Evolutionary conservation across 805 yeast species (phyloP).

Genomic region (Myxozyma monticola): DNA sequence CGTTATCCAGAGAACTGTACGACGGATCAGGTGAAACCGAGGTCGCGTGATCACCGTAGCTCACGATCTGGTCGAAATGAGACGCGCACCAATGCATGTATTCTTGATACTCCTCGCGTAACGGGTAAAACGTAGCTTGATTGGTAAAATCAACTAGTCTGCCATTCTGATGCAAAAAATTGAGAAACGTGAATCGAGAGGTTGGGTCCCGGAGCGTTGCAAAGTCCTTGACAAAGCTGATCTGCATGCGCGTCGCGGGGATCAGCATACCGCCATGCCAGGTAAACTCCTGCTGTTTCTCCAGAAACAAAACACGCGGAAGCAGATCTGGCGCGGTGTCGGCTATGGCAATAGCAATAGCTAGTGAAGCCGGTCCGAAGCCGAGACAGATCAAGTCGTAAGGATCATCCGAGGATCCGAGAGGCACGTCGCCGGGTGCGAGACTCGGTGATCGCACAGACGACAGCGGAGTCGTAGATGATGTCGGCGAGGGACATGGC

Average conservation of each 20-base stretch:
- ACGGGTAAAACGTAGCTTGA: slow-evolving; percentile 32
- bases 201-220: slow-evolving; percentile 34
- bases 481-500: too few species aligned
- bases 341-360: slow-evolving; percentile 32
- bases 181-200: slow-evolving; percentile 33
- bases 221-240: slow-evolving; percentile 34
- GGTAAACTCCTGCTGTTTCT: slow-evolving; percentile 24
- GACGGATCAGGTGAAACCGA: slow-evolving; percentile 5
- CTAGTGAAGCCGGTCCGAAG: slow-evolving; percentile 35
- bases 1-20: background rate
- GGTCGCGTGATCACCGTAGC: slow-evolving; percentile 22
- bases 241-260: slow-evolving; percentile 35
- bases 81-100: slow-evolving; percentile 36
- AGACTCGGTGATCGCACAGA: too few species aligned
- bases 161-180: slow-evolving; percentile 27
- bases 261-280: slow-evolving; percentile 37
- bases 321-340: slow-evolving; percentile 6
- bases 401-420: slow-evolving; percentile 1
- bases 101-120: slow-evolving; percentile 33
- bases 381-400: slow-evolving; percentile 31
- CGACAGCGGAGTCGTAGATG: too few species aligned
- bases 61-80: slow-evolving; percentile 23
- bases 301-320: slow-evolving; percentile 26
- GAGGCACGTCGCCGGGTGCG: too few species aligned
- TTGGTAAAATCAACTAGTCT: slow-evolving; percentile 32